These are phyloP conservation scores for Neurospora africana DNA, from an alignment of 495 filamentous ascomycete species.

Conservation along the genomic window DNA sequence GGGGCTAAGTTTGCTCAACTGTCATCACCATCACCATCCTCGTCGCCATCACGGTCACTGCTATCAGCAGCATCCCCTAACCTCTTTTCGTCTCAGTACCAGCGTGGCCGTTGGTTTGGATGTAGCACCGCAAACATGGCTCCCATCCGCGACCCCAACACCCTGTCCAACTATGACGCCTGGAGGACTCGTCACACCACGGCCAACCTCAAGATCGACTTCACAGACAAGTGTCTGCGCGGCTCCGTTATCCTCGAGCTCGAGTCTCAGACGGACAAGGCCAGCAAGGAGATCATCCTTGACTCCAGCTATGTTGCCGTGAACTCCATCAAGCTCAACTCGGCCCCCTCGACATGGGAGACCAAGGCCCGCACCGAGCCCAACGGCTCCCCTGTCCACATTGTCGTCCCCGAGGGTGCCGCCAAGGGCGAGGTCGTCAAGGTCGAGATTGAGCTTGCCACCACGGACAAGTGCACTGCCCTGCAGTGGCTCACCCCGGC, in stretches of 20 bases:
- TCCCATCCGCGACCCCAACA: conserved; percentile 72
- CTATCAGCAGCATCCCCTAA: conserved; percentile 6
- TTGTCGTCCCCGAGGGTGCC: conserved; percentile 54
- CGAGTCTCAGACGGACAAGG: conserved; percentile 56
- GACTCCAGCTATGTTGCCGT: conserved; percentile 78
- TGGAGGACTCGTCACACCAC: conserved; percentile 73
- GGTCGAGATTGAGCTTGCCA: conserved; percentile 49
- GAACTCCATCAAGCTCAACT: conserved; percentile 52
- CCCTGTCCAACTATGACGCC: conserved; percentile 79
- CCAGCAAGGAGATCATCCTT: conserved; percentile 65
- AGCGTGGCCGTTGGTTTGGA: conserved; percentile 18
- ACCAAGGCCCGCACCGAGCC: conserved; percentile 58
- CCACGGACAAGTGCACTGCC: conserved; percentile 80
- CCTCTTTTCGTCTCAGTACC: neutral
- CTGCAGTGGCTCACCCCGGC: conserved; percentile 86
- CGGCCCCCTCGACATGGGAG: conserved; percentile 48
- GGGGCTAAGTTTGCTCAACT: conserved; percentile 17
- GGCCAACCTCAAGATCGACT: conserved; percentile 70
- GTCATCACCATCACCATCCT: conserved; percentile 5
- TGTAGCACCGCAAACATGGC: conserved; percentile 37
- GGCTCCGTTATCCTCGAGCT: conserved; percentile 68
- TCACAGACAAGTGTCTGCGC: conserved; percentile 58
- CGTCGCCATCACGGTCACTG: conserved; percentile 7
- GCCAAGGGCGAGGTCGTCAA: conserved; percentile 52
- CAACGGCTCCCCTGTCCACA: conserved; percentile 68